Evolutionary conservation across 495 filamentous ascomycete genomes (phyloP), one percentile per base, ranked within the genome.

Genomic region (Penicillium manginii): DNA sequence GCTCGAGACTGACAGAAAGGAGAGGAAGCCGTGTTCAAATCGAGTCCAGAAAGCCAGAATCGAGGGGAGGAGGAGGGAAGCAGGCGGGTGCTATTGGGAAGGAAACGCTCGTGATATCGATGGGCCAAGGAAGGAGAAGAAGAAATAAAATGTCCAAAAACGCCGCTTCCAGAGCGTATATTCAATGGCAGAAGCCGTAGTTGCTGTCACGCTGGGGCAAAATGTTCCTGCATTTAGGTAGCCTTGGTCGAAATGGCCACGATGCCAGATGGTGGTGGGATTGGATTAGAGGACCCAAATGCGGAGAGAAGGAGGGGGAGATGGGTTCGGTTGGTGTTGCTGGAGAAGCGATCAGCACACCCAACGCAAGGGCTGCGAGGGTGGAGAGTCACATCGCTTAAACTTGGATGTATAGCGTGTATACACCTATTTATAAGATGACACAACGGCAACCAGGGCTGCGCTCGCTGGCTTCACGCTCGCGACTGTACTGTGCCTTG

Each of bases 381-480:
- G 23, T 33, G 29, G 29, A 45, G 15, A 40, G 31, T 4, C 26
- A 51, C 12, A 51, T 37, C 8, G 40, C n/a, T 17, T 18, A 9
- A n/a, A n/a, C 18, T 17, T 43, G 15, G 17, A 18, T 18, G 40
- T 17, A 43, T 43, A 43, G 11, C 17, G 23, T 17, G 37, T n/a
- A 14, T 46, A 26, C 31, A n/a, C 54, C 87, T 83, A 91, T 75
- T 87, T 83, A 92, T 75, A 92, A 83, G 50, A 96, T 89, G 52
- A 93, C 85, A 74, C 92, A 97, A 53, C 90, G 86, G 65, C 89
- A 91, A 17, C 88, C 82, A 9, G 89, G 81, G 54, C 83, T 84
- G 35, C 85, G 76, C 50, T 91, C 88, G 32, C 81, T 82, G 39
- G 77, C 80, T 42, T 84, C 82, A 45, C 86, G 77, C 33, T 88